Evolutionary conservation across 306 rosid genomes (phyloP).

Genomic region (Amphicarpaea edgeworthii): DNA sequence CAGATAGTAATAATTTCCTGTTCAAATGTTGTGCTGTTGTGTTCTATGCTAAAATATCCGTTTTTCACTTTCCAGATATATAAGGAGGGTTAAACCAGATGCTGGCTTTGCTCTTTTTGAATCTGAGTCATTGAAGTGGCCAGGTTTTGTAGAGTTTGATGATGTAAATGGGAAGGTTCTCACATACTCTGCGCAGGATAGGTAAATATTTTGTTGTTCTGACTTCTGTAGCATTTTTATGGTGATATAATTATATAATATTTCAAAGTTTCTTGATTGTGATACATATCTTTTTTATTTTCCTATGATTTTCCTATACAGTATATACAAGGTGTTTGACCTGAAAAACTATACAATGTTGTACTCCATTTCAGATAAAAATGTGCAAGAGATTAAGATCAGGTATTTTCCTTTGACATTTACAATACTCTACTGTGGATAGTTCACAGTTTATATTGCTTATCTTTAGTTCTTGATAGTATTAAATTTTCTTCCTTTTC

Average conservation of each 20-base stretch:
- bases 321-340: slow-evolving; percentile 97
- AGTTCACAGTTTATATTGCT: not conserved
- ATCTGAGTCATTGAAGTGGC: slow-evolving; percentile 97
- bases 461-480: slow-evolving; percentile 28
- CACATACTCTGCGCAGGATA: slow-evolving; percentile 95
- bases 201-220: slow-evolving; percentile 47
- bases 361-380: slow-evolving; percentile 88
- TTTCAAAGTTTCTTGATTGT: slow-evolving; percentile 27
- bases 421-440: slow-evolving; percentile 8
- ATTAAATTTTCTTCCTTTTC: not conserved
- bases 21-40: slow-evolving; percentile 42
- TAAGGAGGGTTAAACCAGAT: slow-evolving; percentile 88
- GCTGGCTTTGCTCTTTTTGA: slow-evolving; percentile 97
- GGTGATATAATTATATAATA: slow-evolving; percentile 29
- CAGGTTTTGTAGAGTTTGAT: slow-evolving; percentile 98
- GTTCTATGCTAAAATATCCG: slow-evolving; percentile 43
- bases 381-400: slow-evolving; percentile 97
- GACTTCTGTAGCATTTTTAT: not conserved
- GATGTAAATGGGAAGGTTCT: slow-evolving; percentile 99
- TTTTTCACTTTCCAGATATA: slow-evolving; percentile 70
- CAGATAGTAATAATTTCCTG: slow-evolving; percentile 4
- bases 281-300: slow-evolving; percentile 15
- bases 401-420: slow-evolving; percentile 58
- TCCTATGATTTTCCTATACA: slow-evolving; percentile 48
- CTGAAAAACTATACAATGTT: slow-evolving; percentile 92